Evolutionary conservation across 805 yeast genomes (phyloP).

Genomic region (Spathaspora boniae): DNA sequence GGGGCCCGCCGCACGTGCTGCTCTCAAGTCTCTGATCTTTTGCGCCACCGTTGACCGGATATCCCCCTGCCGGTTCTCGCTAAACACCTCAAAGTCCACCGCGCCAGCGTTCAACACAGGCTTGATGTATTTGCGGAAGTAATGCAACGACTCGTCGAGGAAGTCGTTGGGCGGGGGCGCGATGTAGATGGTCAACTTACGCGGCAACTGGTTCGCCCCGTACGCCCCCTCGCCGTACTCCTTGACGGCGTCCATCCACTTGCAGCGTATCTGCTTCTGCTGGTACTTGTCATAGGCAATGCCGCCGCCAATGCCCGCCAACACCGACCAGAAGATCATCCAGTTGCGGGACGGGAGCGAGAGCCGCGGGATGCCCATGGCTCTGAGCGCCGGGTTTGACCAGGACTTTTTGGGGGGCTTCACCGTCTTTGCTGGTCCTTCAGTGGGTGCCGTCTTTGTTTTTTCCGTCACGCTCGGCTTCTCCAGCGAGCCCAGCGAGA

Average conservation of each 20-base stretch:
- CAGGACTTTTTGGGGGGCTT: constrained; percentile 38
- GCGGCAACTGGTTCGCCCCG: constrained; percentile 50
- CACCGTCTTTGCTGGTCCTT: background rate
- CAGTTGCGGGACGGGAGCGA: constrained; percentile 89
- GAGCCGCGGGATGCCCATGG: constrained; percentile 79
- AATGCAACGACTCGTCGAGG: constrained; percentile 65
- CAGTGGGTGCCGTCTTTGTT: too few species aligned
- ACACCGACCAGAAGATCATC: constrained; percentile 80
- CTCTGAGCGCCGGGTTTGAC: constrained; percentile 74
- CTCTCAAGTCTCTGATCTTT: constrained; percentile 66
- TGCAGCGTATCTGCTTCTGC: constrained; percentile 60
- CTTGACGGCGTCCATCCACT: constrained; percentile 59
- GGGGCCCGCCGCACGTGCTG: constrained; percentile 22
- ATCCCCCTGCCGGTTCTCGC: constrained; percentile 85
- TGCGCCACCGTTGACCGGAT: constrained; percentile 81
- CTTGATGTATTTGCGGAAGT: constrained; percentile 76
- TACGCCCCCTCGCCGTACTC: constrained; percentile 46
- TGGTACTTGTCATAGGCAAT: constrained; percentile 73
- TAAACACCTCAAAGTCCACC: constrained; percentile 72
- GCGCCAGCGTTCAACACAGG: constrained; percentile 85
- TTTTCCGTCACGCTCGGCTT: too few species aligned
- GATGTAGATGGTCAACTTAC: constrained; percentile 76
- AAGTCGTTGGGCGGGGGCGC: constrained; percentile 98
- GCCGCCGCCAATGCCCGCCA: constrained; percentile 69
- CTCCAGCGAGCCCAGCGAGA: too few species aligned